phyloP scores from a whole-genome alignment of 306 rosid species.

The Prinsepia uniflora region DNA sequence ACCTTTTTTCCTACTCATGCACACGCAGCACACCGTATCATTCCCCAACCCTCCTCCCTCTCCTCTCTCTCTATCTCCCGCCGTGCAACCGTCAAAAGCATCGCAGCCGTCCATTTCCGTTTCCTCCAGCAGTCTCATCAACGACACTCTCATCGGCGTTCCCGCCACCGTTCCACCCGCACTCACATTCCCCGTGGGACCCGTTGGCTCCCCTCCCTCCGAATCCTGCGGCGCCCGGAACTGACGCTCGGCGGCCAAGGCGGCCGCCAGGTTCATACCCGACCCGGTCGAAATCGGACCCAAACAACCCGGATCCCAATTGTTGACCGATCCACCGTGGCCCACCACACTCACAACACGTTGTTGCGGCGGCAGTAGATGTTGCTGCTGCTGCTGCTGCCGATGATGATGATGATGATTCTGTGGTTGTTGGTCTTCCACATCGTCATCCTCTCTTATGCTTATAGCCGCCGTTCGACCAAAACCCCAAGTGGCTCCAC shows the following conservation, averaged over 20 bases:
- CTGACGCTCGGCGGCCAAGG: conserved; percentile 83
- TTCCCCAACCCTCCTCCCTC: conserved; percentile 31
- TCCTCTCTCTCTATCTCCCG: conserved; percentile 15
- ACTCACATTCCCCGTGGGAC: not conserved
- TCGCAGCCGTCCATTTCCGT: conserved; percentile 56
- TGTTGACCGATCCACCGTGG: conserved; percentile 25
- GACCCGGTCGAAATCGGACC: conserved; percentile 33
- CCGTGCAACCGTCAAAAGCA: not conserved
- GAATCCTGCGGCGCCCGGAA: conserved; percentile 41
- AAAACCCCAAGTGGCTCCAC: conserved; percentile 77
- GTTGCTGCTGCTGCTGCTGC: not conserved
- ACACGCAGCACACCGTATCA: conserved; percentile 90
- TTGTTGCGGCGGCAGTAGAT: not conserved
- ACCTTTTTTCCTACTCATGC: conserved; percentile 83
- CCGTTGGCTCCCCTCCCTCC: conserved; percentile 8
- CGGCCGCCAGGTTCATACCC: conserved; percentile 90
- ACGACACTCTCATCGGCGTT: conserved; percentile 74
- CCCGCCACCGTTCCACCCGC: conserved; percentile 28
- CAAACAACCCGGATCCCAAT: conserved; percentile 29
- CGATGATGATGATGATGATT: not conserved
- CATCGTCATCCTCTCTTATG: conserved; percentile 27
- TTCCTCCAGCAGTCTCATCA: conserved; percentile 80
- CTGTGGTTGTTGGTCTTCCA: conserved; percentile 14
- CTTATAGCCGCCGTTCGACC: conserved; percentile 27
- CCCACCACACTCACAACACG: conserved; percentile 28